A percentile compares a stretch with the other conserved stretches of the same genome.
Conservation (phyloP, 768 basidiomycete species). For the Tulasnella sp. region DNA sequence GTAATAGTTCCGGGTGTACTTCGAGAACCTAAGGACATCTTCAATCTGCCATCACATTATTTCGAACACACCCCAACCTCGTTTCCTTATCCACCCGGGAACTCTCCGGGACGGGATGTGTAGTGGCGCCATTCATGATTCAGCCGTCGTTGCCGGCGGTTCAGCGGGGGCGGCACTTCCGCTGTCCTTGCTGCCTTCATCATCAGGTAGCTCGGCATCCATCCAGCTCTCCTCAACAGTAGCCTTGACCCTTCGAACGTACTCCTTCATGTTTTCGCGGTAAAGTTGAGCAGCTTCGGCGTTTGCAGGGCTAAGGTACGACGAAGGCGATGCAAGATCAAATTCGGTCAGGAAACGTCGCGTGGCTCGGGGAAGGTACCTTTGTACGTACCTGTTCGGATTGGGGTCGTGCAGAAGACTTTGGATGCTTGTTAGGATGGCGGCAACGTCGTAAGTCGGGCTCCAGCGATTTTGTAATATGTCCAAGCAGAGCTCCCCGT, state of each 20-base stretch:
- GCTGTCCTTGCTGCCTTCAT: conserved; percentile 20
- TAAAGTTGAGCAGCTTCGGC: conserved; percentile 96
- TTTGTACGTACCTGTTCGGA: conserved; percentile 61
- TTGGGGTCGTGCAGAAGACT: conserved; percentile 95
- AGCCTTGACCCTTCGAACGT: conserved; percentile 80
- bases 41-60: background rate
- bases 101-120: background rate
- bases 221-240: conserved; percentile 96
- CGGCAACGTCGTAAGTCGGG: conserved; percentile 97
- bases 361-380: background rate
- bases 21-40: background rate
- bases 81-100: background rate
- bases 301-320: conserved; percentile 79
- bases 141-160: background rate
- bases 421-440: conserved; percentile 94
- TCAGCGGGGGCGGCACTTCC: background rate
- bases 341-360: background rate
- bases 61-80: background rate
- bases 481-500: conserved; percentile 95
- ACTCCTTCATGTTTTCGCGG: conserved; percentile 97
- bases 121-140: background rate
- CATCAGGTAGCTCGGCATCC: conserved; percentile 41
- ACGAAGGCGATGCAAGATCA: background rate
- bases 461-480: conserved; percentile 99
- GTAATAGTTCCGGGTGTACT: background rate